Evolutionary conservation across 2,329 filamentous ascomycete species (phyloP), one percentile per base, ranked within the genome.

Genomic region (Myriosclerotinia curreyana): DNA sequence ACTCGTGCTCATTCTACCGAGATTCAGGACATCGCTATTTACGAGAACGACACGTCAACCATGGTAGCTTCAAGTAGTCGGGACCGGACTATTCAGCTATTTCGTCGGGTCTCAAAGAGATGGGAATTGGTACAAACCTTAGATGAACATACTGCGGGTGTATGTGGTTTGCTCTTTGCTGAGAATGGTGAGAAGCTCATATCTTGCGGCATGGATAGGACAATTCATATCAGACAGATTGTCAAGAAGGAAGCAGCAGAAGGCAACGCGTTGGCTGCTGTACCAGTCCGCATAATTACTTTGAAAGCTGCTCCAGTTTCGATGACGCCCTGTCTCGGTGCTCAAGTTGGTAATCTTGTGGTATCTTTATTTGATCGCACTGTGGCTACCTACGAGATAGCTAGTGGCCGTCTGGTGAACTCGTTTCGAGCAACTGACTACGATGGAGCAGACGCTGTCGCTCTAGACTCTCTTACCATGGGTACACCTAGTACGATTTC

Each of bases 71-170:
- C 88, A 14, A 93, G 89, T 73, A 91, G 92, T 44, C 84, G 95
- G 69, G 95, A 99, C 76, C 88, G 95, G 59, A 96, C 90, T n/a
- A 85, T 94, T 0, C 95, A 99, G 75, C 79, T 99, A n/a, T 98
- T 97, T 74, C 80, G 81, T 34, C 80, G 81, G 31, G 77, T 78
- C 1, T 79, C 77, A 15, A 82, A 85, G 2, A 77, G 77, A 3
- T 89, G 96, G 75, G 84, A 90, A 65, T 84, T 97, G 64, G 84
- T 96, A 60, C 95, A 99, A 75, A 99, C 95, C 0, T 84, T 98
- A 73, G 87, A 91, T 64, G 94, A 99, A 70, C 96, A 98, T 76
- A 87, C 92, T 38, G 91, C 92, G 28, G 90, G 91, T 68, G 93
- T 99, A 84, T 62, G 87, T 88, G 73, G 82, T 81, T 78, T 97